These are phyloP conservation scores for Aspergillus incahuasiensis DNA, from an alignment of 495 filamentous ascomycete species.

Conservation along the genomic window DNA sequence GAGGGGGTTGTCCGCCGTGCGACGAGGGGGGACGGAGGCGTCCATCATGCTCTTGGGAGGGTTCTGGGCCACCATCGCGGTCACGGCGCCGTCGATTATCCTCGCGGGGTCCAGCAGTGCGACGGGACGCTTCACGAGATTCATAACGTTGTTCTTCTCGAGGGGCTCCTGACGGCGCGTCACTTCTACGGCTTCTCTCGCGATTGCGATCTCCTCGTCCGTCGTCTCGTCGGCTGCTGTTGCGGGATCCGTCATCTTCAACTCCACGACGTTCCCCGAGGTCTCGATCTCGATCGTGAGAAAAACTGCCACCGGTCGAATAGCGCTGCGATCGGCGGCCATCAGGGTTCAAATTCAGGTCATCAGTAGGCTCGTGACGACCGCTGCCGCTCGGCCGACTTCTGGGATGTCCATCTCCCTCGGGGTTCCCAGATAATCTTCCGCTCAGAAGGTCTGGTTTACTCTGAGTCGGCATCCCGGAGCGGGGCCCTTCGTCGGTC, in stretches of 20 bases:
- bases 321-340: conserved; percentile 23
- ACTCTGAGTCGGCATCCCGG: conserved; percentile 12
- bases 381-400: conserved; percentile 16
- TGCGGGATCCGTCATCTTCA: conserved; percentile 25
- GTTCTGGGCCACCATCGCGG: conserved; percentile 29
- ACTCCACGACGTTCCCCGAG: conserved; percentile 30
- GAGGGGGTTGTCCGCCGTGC: conserved; percentile 32
- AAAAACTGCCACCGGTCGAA: conserved; percentile 16
- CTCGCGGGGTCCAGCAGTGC: conserved; percentile 34
- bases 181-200: conserved; percentile 37
- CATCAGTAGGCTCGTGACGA: conserved; percentile 33
- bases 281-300: conserved; percentile 23
- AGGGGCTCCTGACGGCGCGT: conserved; percentile 24
- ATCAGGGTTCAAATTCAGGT: conserved; percentile 28
- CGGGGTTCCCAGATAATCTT: conserved; percentile 7
- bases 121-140: conserved; percentile 32
- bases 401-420: conserved; percentile 20
- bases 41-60: conserved; percentile 34
- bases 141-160: conserved; percentile 38
- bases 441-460: conserved; percentile 24
- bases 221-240: conserved; percentile 34
- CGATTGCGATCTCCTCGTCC: conserved; percentile 32
- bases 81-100: conserved; percentile 38
- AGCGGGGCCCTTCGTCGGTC: conserved; percentile 21
- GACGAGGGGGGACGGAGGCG: conserved; percentile 39